Percentiles rank a stretch among this genome's conserved stretches.
phyloP scores from a whole-genome alignment of 345 rosid genomes.

The Gossypium herbaceum region DNA sequence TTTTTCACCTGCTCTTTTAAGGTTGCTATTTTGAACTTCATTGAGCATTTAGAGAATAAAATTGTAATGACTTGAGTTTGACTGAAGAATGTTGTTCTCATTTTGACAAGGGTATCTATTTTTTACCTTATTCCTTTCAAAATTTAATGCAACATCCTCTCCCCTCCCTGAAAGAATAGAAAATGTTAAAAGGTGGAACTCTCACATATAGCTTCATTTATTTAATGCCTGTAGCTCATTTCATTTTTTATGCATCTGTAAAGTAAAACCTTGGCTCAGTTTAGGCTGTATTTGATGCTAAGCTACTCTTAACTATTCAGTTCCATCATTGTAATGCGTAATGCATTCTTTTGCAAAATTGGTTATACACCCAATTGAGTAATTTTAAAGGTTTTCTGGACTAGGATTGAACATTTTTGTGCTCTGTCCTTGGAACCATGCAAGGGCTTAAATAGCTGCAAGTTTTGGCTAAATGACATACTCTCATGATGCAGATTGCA shows the following conservation, averaged over 20 bases:
- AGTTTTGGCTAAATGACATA: constrained; percentile 5
- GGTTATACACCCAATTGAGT: not conserved
- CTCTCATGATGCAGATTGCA: constrained; percentile 64
- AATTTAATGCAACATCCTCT: not conserved
- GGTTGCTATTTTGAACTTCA: not conserved
- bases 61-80: not conserved
- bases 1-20: not conserved
- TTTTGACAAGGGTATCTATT: not conserved
- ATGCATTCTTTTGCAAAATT: not conserved
- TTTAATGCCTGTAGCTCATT: not conserved
- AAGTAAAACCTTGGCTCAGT: not conserved
- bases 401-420: not conserved
- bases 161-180: not conserved
- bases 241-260: not conserved
- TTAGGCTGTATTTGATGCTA: not conserved
- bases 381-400: not conserved
- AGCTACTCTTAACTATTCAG: not conserved
- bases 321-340: not conserved
- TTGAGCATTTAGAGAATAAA: not conserved
- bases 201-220: not conserved
- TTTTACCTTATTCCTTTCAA: not conserved
- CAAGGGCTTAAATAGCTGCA: not conserved
- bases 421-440: not conserved
- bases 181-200: not conserved
- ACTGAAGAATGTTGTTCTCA: not conserved